Percentiles rank a stretch among this genome's conserved stretches.
These are phyloP conservation scores for Salix arbutifolia DNA, from an alignment of 345 rosid genomes.

Conservation along the genomic window DNA sequence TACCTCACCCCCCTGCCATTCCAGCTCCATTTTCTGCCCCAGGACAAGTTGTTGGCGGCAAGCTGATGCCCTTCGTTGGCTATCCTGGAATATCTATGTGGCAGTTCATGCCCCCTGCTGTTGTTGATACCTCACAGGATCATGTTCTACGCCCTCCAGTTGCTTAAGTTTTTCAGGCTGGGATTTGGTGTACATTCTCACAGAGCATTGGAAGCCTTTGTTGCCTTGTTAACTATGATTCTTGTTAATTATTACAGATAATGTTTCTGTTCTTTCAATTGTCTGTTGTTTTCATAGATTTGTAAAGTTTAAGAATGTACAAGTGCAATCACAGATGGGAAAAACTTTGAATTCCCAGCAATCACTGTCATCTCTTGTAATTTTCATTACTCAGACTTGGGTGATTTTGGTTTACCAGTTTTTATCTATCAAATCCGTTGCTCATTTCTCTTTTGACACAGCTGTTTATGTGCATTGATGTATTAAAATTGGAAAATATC, in stretches of 20 bases:
- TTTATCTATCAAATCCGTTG: not conserved
- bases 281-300: not conserved
- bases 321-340: not conserved
- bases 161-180: conserved; percentile 11
- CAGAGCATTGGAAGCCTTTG: not conserved
- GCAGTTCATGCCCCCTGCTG: conserved; percentile 28
- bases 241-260: not conserved
- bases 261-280: not conserved
- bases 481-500: not conserved
- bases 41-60: conserved; percentile 19
- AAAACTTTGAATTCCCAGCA: not conserved
- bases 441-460: not conserved
- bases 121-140: conserved; percentile 25
- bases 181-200: not conserved
- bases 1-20: conserved; percentile 7
- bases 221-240: not conserved
- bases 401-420: not conserved
- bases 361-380: not conserved
- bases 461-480: not conserved
- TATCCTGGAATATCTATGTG: conserved; percentile 27
- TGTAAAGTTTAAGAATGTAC: not conserved
- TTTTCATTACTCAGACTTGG: not conserved
- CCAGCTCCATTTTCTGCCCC: conserved; percentile 21
- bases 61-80: conserved; percentile 23
- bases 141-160: conserved; percentile 17